Evolutionary conservation across 176 grass and related monocot genomes (phyloP).

Genomic region (Paspalum vaginatum): DNA sequence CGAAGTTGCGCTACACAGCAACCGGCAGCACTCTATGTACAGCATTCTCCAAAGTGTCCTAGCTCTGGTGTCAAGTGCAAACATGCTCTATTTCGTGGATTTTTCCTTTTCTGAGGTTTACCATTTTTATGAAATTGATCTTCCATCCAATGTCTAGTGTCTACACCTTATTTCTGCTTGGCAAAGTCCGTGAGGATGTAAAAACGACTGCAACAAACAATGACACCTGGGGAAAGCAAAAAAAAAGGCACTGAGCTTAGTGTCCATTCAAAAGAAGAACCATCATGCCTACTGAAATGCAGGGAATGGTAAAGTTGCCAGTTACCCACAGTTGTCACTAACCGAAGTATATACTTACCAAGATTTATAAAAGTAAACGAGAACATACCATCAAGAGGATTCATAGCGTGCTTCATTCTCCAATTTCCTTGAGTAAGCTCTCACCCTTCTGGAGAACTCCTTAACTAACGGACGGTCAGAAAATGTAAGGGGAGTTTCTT

Average conservation of each 20-base stretch:
- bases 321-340: neutral
- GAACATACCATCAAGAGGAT: conserved; percentile 42
- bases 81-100: neutral
- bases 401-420: conserved; percentile 37
- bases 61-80: neutral
- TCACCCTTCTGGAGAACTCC: conserved; percentile 86
- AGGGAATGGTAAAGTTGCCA: neutral
- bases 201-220: neutral
- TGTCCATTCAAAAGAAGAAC: neutral
- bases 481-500: conserved; percentile 92
- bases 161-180: neutral
- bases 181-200: neutral
- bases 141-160: neutral
- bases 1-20: neutral
- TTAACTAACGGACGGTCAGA: conserved; percentile 65
- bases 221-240: neutral
- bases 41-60: neutral
- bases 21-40: neutral
- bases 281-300: neutral
- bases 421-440: conserved; percentile 47
- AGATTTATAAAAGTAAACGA: neutral
- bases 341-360: neutral
- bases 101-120: neutral
- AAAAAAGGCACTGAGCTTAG: neutral
- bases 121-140: neutral